These are phyloP conservation scores for Neurospora cerealis DNA, from an alignment of 495 filamentous ascomycete species.

Conservation along the genomic window DNA sequence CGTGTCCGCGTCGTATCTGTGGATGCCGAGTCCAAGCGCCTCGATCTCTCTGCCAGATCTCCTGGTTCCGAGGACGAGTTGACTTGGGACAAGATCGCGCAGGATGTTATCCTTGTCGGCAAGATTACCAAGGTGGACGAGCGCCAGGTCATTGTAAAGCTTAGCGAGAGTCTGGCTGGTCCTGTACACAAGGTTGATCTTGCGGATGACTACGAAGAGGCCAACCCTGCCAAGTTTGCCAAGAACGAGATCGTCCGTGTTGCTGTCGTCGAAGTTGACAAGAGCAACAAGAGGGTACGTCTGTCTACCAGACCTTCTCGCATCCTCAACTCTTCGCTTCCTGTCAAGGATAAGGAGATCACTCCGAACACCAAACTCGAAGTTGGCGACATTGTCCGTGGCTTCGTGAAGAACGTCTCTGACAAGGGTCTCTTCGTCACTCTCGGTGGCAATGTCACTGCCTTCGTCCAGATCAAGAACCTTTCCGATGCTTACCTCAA, in stretches of 20 bases:
- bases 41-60: slow-evolving; percentile 72
- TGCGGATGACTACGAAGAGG: slow-evolving; percentile 74
- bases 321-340: slow-evolving; percentile 74
- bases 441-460: slow-evolving; percentile 69
- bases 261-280: slow-evolving; percentile 70
- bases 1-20: slow-evolving; percentile 66
- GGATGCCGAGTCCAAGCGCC: slow-evolving; percentile 58
- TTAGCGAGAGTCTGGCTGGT: slow-evolving; percentile 65
- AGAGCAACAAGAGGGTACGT: slow-evolving; percentile 67
- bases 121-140: slow-evolving; percentile 83
- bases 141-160: slow-evolving; percentile 68
- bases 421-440: slow-evolving; percentile 80
- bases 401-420: slow-evolving; percentile 78
- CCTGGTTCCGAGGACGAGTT: slow-evolving; percentile 42
- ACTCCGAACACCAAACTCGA: slow-evolving; percentile 56
- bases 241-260: slow-evolving; percentile 83
- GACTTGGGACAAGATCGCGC: slow-evolving; percentile 55
- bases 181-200: slow-evolving; percentile 69
- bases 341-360: slow-evolving; percentile 75
- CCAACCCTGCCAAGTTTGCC: slow-evolving; percentile 45
- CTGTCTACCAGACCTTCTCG: slow-evolving; percentile 81
- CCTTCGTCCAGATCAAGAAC: slow-evolving; percentile 72
- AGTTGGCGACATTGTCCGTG: slow-evolving; percentile 70
- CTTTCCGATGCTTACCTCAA: slow-evolving; percentile 86
- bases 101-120: slow-evolving; percentile 70